These are phyloP conservation scores for Podaxis sp. DNA, from an alignment of 768 basidiomycete species.

Conservation along the genomic window DNA sequence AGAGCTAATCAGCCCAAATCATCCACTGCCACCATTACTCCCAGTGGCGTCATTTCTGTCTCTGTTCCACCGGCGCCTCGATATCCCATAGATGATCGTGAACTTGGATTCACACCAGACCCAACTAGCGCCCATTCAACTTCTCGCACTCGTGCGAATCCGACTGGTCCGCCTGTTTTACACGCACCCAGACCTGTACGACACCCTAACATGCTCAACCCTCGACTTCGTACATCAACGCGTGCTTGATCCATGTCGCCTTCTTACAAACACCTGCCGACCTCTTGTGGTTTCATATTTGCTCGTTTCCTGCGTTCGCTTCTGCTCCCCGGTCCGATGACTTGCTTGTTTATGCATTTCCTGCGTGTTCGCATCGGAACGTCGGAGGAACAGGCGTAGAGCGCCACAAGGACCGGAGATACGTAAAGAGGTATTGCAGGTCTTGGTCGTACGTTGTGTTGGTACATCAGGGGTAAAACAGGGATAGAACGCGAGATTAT, in stretches of 20 bases:
- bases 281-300: not conserved
- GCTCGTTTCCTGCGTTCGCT: not conserved
- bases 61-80: slow-evolving; percentile 3
- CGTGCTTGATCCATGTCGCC: slow-evolving; percentile 6
- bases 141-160: not conserved
- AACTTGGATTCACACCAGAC: not conserved
- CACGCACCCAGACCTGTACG: slow-evolving; percentile 4
- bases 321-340: not conserved
- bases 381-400: not conserved
- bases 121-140: not conserved
- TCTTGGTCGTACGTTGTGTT: not conserved
- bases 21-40: not conserved
- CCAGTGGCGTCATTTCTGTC: not conserved
- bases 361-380: not conserved
- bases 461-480: not conserved
- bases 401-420: not conserved
- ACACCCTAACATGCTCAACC: slow-evolving; percentile 10
- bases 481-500: not conserved
- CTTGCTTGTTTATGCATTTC: not conserved
- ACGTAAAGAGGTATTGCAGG: not conserved
- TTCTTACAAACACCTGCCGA: not conserved
- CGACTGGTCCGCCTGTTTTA: not conserved
- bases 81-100: slow-evolving; percentile 7
- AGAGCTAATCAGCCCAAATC: not conserved
- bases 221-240: slow-evolving; percentile 12